Base-by-base conservation (phyloP, 371 early-diverging fungal species). In the Cokeromyces recurvatus region DNA sequence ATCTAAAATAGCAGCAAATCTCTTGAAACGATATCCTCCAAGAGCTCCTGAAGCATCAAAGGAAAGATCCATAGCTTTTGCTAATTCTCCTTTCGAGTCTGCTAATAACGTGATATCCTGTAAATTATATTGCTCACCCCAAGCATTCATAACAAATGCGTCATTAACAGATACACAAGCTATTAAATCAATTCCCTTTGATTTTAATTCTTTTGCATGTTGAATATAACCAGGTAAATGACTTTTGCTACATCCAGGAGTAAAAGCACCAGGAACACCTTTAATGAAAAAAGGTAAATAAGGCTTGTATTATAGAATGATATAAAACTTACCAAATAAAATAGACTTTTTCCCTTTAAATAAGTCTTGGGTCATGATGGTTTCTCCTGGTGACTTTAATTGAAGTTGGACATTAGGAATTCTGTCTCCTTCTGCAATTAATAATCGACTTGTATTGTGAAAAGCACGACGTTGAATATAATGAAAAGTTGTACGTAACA, bases 141-240 rank as follows among this genome's bases (percentile, higher is more conserved):
- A 89, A 38, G 84, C 89, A 41, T 69, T 68, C 78, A 82, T 77
- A n/a, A 86, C 87, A 62, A 81, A 86, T 35, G 83, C 81, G 50
- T 85, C 84, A 55, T 87, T 84, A 31, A 84, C 81, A 38, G 85
- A 55, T 16, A 84, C 71, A 48, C 84, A 84, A 15, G 77, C 81
- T 37, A 89, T 60, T 44, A 71, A 51, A 32, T 86, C 86, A 12
- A 89, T 70, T 5, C 86, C 86, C 35, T 81, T 72, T 6, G 52
- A 35, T 47, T 84, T 85, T 12, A 89, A 47, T 2, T 62, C 63
- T 3, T 70, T 66, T n/a, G 65, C 76, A n/a, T 77, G 45, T 43
- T 74, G 67, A 42, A 89, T 49, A 55, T 79, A 89, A 3, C 82
- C 81, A 16, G 90, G 90, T 7, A 87, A 55, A 59, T 89, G 90